Evolutionary conservation across 768 basidiomycete species (phyloP), one percentile per base, ranked within the genome.

Genomic region (Lactarius hengduanensis): DNA sequence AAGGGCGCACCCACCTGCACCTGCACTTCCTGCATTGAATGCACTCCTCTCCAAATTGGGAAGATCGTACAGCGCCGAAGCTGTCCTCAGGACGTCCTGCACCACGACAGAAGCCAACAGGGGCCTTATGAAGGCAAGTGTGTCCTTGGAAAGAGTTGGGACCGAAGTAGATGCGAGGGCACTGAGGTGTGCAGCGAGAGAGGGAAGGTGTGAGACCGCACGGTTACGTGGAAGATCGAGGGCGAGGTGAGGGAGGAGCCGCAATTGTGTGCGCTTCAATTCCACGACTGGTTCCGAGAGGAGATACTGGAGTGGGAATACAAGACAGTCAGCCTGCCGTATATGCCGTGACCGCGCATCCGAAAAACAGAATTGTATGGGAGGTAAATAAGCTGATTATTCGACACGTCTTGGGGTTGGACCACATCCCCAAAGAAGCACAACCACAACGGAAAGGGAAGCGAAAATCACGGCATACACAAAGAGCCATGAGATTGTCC

Each of bases 1-100:
- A 9, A 91, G 72, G 16, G 89, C 92, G 72, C 87, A 88, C 5
- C 91, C 89, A 3, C 40, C 60, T 58, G 67, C 54, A 8, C 54
- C 40, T 20, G 60, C 38, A 36, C 58, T 40, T 11, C n/a, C 16
- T 30, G 57, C 30, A 28, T 32, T 71, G 80, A 72, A 66, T 79
- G 76, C 45, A 78, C 71, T 8, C 6, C 58, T 40, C 32, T 61
- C 45, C 56, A 47, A 41, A 38, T 41, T 38, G 45, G 85, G 73
- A 68, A 83, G 73, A 67, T 78, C 73, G 65, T 80, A 77, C 66
- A 88, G 77, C 72, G 79, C 74, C 65, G 76, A 73, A 62, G 85
- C 81, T 53, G 84, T 81, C 70, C 77, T 66, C 73, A 78, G 68
- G 64, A 78, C 64, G 76, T 77, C 47, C 80, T 72, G 18, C 78